phyloP scores from a whole-genome alignment of 306 rosid genomes.

The Sophora flavescens region DNA sequence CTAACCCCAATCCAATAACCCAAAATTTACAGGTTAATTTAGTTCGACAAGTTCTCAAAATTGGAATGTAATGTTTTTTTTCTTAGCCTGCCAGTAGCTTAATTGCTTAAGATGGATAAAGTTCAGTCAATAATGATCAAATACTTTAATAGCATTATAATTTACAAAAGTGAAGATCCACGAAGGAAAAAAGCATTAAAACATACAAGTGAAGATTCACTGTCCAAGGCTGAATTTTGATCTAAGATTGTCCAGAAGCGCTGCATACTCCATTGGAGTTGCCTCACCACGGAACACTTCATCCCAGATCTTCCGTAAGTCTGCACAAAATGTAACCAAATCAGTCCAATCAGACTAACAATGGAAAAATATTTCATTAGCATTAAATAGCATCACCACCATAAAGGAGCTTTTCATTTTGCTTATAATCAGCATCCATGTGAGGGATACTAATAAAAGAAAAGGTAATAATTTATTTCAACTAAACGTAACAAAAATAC shows the following conservation, averaged over 20 bases:
- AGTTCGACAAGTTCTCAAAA: too few species aligned
- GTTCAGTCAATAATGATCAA: constrained; percentile 23
- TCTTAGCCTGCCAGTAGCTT: neutral
- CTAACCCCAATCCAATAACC: too few species aligned
- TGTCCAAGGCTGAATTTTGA: constrained; percentile 61
- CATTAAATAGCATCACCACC: constrained; percentile 10
- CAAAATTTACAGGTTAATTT: too few species aligned
- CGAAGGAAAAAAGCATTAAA: neutral
- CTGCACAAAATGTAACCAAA: constrained; percentile 56
- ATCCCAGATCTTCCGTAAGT: constrained; percentile 77
- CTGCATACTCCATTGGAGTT: constrained; percentile 75
- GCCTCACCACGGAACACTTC: constrained; percentile 76
- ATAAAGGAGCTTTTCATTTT: constrained; percentile 13
- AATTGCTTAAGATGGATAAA: constrained; percentile 18
- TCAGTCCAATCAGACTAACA: constrained; percentile 1
- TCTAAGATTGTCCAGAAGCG: constrained; percentile 73
- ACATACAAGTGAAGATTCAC: constrained; percentile 41
- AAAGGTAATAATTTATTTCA: neutral
- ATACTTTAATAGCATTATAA: constrained; percentile 25
- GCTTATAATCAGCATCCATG: neutral
- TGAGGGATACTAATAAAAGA: neutral
- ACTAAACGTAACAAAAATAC: neutral
- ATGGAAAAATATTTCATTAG: neutral
- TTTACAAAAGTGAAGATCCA: constrained; percentile 41
- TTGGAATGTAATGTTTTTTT: too few species aligned